Evolutionary conservation across 2,329 filamentous ascomycete species (phyloP).

Genomic region (Paraphaeosphaeria sporulosa): DNA sequence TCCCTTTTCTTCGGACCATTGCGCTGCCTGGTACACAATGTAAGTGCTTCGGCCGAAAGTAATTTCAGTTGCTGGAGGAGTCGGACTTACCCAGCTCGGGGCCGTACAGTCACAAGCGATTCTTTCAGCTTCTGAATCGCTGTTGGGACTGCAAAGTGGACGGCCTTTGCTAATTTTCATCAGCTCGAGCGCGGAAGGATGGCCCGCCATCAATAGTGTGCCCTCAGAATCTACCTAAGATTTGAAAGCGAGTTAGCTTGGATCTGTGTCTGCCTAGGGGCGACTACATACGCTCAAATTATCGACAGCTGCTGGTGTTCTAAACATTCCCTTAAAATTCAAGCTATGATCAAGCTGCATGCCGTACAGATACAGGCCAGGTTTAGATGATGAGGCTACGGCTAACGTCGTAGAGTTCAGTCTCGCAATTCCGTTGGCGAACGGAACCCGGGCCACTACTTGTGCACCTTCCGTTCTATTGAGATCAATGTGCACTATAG

Average conservation of each 20-base stretch:
- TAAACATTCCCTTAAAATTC: slow-evolving; percentile 18
- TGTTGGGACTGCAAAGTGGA: slow-evolving; percentile 22
- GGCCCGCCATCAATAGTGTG: slow-evolving; percentile 52
- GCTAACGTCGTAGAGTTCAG: slow-evolving; percentile 49
- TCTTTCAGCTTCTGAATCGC: slow-evolving; percentile 24
- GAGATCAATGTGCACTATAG: slow-evolving; percentile 46
- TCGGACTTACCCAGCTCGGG: slow-evolving; percentile 38
- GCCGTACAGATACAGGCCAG: slow-evolving; percentile 47
- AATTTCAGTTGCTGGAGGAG: background rate
- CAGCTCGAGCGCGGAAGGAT: slow-evolving; percentile 47
- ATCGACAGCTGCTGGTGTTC: slow-evolving; percentile 47
- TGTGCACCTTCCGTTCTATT: slow-evolving; percentile 18
- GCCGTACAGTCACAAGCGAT: slow-evolving; percentile 36
- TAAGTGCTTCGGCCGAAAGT: background rate
- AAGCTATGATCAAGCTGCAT: slow-evolving; percentile 22
- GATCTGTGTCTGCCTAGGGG: background rate
- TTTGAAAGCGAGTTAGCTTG: background rate
- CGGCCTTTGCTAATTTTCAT: slow-evolving; percentile 31
- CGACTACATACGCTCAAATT: slow-evolving; percentile 46
- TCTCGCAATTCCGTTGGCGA: slow-evolving; percentile 52
- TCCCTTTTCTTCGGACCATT: slow-evolving; percentile 49
- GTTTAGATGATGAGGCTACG: slow-evolving; percentile 47
- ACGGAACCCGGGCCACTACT: slow-evolving; percentile 45
- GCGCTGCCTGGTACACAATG: slow-evolving; percentile 26
- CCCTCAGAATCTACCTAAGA: slow-evolving; percentile 37